Evolutionary conservation across 2,329 filamentous ascomycete species (phyloP).

Genomic region (Xenoacremonium recifei): DNA sequence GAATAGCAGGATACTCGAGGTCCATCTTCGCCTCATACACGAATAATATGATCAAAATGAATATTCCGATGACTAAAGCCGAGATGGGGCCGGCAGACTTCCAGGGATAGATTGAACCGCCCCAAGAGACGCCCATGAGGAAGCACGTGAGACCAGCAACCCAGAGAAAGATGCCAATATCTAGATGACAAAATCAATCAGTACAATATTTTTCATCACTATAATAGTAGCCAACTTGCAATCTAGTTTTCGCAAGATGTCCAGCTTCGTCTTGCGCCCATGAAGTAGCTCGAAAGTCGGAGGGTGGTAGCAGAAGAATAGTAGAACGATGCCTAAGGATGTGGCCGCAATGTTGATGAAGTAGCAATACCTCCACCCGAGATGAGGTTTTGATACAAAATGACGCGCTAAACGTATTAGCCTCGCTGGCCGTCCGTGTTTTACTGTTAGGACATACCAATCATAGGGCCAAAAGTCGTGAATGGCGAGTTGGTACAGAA

Average conservation of each 20-base stretch:
- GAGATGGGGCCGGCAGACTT: conserved; percentile 38
- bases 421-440: too few relatives aligned
- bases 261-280: conserved; percentile 33
- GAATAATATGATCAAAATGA: conserved; percentile 35
- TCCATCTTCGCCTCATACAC: conserved; percentile 34
- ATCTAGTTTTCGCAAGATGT: conserved; percentile 36
- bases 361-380: conserved; percentile 41
- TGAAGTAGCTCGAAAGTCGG: conserved; percentile 39
- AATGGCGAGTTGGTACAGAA: conserved; percentile 34
- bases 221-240: conserved; percentile 13
- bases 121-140: conserved; percentile 46
- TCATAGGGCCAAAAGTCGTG: conserved; percentile 33
- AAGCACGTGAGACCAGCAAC: conserved; percentile 43
- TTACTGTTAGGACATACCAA: conserved; percentile 27
- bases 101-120: conserved; percentile 42
- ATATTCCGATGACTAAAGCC: conserved; percentile 33
- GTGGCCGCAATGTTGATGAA: conserved; percentile 39
- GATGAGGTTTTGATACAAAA: conserved; percentile 31
- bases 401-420: conserved; percentile 25
- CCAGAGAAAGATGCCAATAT: conserved; percentile 44
- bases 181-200: neutral
- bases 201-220: too few relatives aligned
- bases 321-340: conserved; percentile 30
- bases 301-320: conserved; percentile 40
- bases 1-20: conserved; percentile 35